A percentile compares a stretch with the other conserved stretches of the same genome.
Evolutionary conservation across 1,284 basidiomycete species (phyloP).

Genomic region (Ustilago crameri): DNA sequence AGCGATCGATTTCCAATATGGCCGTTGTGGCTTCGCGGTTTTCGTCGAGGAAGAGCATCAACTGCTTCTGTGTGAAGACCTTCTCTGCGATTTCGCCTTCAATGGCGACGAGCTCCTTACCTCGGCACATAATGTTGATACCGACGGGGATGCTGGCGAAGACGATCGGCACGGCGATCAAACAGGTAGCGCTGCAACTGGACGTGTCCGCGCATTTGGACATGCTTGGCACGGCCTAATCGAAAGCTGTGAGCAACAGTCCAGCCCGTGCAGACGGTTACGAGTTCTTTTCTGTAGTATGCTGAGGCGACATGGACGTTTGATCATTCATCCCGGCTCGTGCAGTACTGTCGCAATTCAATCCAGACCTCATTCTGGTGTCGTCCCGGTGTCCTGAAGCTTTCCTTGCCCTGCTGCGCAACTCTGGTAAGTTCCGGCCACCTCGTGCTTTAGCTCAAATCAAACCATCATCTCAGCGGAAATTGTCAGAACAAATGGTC

Average conservation of each 20-base stretch:
- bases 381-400: conserved; percentile 28
- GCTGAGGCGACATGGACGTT: neutral
- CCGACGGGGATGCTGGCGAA: neutral
- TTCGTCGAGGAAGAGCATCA: conserved; percentile 34
- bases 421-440: conserved; percentile 12
- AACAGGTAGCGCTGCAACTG: neutral
- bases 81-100: conserved; percentile 28
- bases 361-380: conserved; percentile 26
- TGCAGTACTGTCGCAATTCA: conserved; percentile 37
- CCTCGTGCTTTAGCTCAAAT: neutral
- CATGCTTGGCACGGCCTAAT: conserved; percentile 13
- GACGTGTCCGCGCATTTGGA: neutral
- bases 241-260: conserved; percentile 27
- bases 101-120: neutral
- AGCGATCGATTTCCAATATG: conserved; percentile 28
- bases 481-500: too few species aligned
- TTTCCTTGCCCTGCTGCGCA: conserved; percentile 15
- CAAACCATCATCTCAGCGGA: neutral
- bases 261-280: neutral
- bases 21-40: conserved; percentile 29
- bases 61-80: conserved; percentile 45
- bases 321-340: neutral
- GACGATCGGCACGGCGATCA: neutral
- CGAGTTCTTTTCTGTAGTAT: too few species aligned
- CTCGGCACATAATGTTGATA: neutral